phyloP scores from a whole-genome alignment of 768 basidiomycete species.

The Antrodiella citrinella region DNA sequence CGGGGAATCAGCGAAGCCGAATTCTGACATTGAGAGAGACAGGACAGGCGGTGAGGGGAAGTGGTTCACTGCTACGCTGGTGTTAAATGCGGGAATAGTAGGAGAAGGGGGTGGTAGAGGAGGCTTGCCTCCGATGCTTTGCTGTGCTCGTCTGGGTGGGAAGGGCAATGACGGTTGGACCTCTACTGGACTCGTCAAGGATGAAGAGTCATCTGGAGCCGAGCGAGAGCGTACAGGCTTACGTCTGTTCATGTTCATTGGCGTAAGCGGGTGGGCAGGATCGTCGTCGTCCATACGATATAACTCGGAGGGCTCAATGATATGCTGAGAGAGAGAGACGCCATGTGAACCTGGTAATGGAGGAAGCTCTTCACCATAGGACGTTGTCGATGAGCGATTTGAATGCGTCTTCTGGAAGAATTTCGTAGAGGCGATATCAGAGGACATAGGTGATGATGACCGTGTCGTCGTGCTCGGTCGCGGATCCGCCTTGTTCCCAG shows the following conservation, averaged over 20 bases:
- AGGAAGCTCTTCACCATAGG: constrained; percentile 37
- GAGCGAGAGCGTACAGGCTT: constrained; percentile 9
- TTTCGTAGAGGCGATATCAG: constrained; percentile 44
- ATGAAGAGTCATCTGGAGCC: neutral
- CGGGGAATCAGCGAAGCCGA: constrained; percentile 9
- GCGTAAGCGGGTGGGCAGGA: constrained; percentile 1
- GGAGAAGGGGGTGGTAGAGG: constrained; percentile 26
- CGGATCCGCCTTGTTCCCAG: constrained; percentile 12
- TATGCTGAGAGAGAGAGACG: constrained; percentile 31
- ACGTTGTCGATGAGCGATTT: constrained; percentile 48
- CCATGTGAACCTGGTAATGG: constrained; percentile 28
- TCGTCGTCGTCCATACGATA: constrained; percentile 26
- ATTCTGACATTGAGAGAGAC: constrained; percentile 13
- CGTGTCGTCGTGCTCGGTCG: constrained; percentile 43
- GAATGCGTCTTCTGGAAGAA: constrained; percentile 43
- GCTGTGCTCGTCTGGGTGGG: constrained; percentile 7
- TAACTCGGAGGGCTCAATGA: constrained; percentile 51
- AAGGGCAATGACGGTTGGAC: constrained; percentile 9
- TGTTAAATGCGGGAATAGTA: constrained; percentile 44
- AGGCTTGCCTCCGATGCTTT: neutral
- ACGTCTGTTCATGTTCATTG: neutral
- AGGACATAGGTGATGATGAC: constrained; percentile 55
- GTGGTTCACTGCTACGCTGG: constrained; percentile 36
- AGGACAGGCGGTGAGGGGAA: constrained; percentile 21
- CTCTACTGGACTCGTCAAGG: neutral